Conservation (phyloP, 495 filamentous ascomycete species). For the Bathelium albidoporum region DNA sequence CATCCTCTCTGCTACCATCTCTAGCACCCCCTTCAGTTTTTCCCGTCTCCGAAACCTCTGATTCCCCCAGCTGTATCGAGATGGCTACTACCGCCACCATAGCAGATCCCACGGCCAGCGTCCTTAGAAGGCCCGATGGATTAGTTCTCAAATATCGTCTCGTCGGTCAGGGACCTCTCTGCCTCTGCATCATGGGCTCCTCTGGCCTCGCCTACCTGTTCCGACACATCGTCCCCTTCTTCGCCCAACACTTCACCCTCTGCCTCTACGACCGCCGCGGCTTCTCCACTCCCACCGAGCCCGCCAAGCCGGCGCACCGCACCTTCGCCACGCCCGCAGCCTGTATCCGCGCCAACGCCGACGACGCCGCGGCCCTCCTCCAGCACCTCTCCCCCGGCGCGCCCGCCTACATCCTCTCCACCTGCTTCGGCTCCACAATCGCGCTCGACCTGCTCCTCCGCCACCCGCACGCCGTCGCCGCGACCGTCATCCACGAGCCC, state of each 20-base stretch:
- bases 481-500: constrained; percentile 12
- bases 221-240: constrained; percentile 1
- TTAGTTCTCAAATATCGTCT: constrained; percentile 11
- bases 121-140: background rate
- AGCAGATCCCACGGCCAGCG: background rate
- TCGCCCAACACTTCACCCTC: constrained; percentile 7
- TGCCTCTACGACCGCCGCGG: constrained; percentile 12
- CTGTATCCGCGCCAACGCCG: constrained; percentile 11
- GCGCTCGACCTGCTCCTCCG: constrained; percentile 10
- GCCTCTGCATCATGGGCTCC: constrained; percentile 17
- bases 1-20: no score
- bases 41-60: no score
- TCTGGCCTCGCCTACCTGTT: constrained; percentile 9
- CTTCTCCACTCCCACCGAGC: background rate
- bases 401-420: constrained; percentile 13
- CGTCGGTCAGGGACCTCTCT: constrained; percentile 14
- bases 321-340: background rate
- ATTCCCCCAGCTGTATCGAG: no score
- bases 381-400: constrained; percentile 6
- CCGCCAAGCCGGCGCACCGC: background rate
- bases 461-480: constrained; percentile 8
- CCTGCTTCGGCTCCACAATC: constrained; percentile 14
- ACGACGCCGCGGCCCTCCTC: constrained; percentile 16
- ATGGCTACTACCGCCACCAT: background rate
- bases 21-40: no score